Percentiles rank a stretch among this genome's conserved stretches.
phyloP scores from a whole-genome alignment of 2,329 filamentous ascomycete species.

The Pseudogymnoascus sp. region DNA sequence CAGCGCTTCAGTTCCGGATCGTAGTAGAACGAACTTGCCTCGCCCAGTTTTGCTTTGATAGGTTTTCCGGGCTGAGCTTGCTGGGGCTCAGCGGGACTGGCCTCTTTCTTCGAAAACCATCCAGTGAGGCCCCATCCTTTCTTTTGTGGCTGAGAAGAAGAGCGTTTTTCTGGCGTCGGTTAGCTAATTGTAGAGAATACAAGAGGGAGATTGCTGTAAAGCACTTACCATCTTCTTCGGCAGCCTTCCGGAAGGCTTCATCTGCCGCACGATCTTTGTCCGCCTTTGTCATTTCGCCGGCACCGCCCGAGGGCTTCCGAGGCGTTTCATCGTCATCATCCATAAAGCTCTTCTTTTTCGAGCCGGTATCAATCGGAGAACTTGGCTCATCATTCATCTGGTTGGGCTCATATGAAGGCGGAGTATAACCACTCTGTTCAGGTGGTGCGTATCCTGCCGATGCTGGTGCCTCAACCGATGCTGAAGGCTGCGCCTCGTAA shows the following conservation, averaged over 20 bases:
- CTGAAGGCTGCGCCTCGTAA: slow-evolving; percentile 27
- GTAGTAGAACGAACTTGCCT: slow-evolving; percentile 87
- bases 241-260: slow-evolving; percentile 77
- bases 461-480: slow-evolving; percentile 31
- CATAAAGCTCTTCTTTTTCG: slow-evolving; percentile 72
- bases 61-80: slow-evolving; percentile 48
- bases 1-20: slow-evolving; percentile 95
- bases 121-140: slow-evolving; percentile 74
- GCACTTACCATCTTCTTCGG: slow-evolving; percentile 60
- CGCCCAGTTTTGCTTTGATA: slow-evolving; percentile 89
- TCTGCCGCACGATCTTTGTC: slow-evolving; percentile 72
- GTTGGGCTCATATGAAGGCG: slow-evolving; percentile 53
- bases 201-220: slow-evolving; percentile 15
- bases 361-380: slow-evolving; percentile 39
- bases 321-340: slow-evolving; percentile 66
- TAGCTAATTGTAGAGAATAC: neutral
- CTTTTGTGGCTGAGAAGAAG: slow-evolving; percentile 43
- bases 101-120: slow-evolving; percentile 70
- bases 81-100: slow-evolving; percentile 30
- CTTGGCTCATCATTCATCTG: slow-evolving; percentile 37
- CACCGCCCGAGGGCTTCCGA: slow-evolving; percentile 35
- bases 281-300: slow-evolving; percentile 51
- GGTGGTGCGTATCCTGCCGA: slow-evolving; percentile 23
- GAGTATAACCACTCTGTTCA: slow-evolving; percentile 43
- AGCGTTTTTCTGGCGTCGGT: slow-evolving; percentile 39